phyloP scores from a whole-genome alignment of 2,329 filamentous ascomycete genomes.

The Dendrostoma leiphaemia region DNA sequence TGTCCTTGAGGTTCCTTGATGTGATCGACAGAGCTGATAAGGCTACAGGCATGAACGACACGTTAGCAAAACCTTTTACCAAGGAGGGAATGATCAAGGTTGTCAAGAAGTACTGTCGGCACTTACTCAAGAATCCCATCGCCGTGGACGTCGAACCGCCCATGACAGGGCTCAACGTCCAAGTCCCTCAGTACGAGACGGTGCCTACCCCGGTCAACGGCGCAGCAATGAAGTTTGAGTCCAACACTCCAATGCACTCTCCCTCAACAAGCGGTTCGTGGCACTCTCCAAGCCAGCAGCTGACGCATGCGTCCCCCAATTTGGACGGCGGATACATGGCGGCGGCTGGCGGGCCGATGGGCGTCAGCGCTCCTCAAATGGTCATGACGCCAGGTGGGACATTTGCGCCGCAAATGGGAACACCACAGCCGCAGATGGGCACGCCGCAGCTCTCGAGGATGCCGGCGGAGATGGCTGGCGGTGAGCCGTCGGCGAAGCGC shows the following conservation, averaged over 20 bases:
- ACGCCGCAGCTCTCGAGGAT: slow-evolving; percentile 31
- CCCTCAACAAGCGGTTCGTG: slow-evolving; percentile 46
- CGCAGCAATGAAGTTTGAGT: slow-evolving; percentile 47
- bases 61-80: slow-evolving; percentile 95
- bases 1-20: slow-evolving; percentile 3
- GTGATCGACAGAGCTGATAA: background rate
- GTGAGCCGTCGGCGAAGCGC: slow-evolving; percentile 49
- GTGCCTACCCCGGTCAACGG: slow-evolving; percentile 31
- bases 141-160: slow-evolving; percentile 37
- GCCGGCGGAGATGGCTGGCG: slow-evolving; percentile 32
- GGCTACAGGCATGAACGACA: slow-evolving; percentile 85
- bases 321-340: slow-evolving; percentile 36
- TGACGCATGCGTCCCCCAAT: slow-evolving; percentile 48
- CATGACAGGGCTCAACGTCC: slow-evolving; percentile 19
- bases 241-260: slow-evolving; percentile 55
- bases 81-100: slow-evolving; percentile 80
- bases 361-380: slow-evolving; percentile 33
- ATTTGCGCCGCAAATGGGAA: slow-evolving; percentile 27
- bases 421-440: slow-evolving; percentile 26
- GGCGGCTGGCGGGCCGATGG: slow-evolving; percentile 44
- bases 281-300: slow-evolving; percentile 49
- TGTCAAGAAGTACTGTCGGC: slow-evolving; percentile 84
- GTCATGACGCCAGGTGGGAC: slow-evolving; percentile 35
- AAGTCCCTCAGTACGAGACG: slow-evolving; percentile 23
- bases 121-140: slow-evolving; percentile 68